These are phyloP conservation scores for Corinectria fuckeliana DNA, from an alignment of 2,329 filamentous ascomycete species.

Conservation along the genomic window DNA sequence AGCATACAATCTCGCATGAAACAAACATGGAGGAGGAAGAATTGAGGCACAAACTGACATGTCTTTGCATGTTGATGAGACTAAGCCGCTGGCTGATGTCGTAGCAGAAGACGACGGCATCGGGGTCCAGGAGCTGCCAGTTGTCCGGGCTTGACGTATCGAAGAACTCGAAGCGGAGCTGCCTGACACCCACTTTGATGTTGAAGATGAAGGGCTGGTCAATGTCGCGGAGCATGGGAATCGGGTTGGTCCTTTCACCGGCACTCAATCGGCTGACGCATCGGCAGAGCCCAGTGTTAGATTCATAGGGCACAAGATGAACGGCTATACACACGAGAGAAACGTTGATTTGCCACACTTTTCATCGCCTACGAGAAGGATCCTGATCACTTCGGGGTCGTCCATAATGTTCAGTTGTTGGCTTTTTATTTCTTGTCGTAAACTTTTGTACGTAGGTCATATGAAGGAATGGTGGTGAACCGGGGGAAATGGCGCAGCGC, in stretches of 20 bases:
- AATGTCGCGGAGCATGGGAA: conserved; percentile 61
- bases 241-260: conserved; percentile 49
- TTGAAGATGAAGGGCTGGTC: conserved; percentile 68
- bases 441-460: not conserved
- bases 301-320: conserved; percentile 3
- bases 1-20: not conserved
- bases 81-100: conserved; percentile 65
- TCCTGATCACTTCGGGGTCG: conserved; percentile 56
- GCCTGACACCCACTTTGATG: conserved; percentile 48
- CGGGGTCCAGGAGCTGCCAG: conserved; percentile 64
- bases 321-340: conserved; percentile 59
- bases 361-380: conserved; percentile 65
- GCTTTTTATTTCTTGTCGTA: not conserved
- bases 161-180: conserved; percentile 63
- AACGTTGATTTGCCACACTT: conserved; percentile 67
- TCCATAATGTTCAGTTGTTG: conserved; percentile 48
- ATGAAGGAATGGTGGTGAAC: conserved; percentile 10
- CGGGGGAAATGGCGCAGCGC: conserved; percentile 2
- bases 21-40: not conserved
- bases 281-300: conserved; percentile 17
- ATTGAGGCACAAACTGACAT: conserved; percentile 59
- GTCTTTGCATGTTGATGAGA: conserved; percentile 63
- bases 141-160: conserved; percentile 65
- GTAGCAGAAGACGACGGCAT: conserved; percentile 66
- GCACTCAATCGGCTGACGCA: conserved; percentile 58